phyloP scores from a whole-genome alignment of 305 asterid genomes.

The Fraxinus velutina region DNA sequence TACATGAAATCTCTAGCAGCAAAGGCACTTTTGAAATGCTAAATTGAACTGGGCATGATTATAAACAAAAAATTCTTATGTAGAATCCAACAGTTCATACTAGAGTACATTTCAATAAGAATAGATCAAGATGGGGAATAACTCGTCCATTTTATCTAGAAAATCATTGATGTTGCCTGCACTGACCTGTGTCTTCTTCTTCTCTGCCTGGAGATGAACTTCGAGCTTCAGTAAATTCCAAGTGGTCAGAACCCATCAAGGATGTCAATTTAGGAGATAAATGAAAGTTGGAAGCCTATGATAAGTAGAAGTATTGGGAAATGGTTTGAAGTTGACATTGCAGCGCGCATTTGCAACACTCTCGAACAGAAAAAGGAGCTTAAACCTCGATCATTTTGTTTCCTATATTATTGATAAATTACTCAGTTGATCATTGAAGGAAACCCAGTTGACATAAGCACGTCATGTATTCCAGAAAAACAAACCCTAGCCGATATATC shows the following conservation, averaged over 20 bases:
- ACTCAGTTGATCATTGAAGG: background rate
- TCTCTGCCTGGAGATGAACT: background rate
- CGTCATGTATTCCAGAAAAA: background rate
- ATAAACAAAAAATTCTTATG: too few relatives aligned
- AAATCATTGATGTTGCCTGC: background rate
- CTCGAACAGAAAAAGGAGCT: background rate
- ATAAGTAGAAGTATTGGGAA: background rate
- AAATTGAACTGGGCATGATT: background rate
- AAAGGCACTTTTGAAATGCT: background rate
- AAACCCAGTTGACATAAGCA: background rate
- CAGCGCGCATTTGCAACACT: background rate
- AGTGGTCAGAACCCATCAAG: background rate
- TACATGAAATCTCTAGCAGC: background rate
- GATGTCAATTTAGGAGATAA: background rate
- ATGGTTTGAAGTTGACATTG: background rate
- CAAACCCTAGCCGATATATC: background rate
- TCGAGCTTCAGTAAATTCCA: background rate
- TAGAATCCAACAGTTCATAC: background rate
- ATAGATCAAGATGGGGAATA: too few relatives aligned
- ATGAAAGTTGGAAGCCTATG: background rate
- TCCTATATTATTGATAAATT: background rate
- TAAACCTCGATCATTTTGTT: background rate
- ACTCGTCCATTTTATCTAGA: background rate
- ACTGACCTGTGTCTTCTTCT: background rate
- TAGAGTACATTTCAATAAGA: background rate